These are phyloP conservation scores for Lumnitzera littorea DNA, from an alignment of 345 rosid genomes.

Conservation along the genomic window DNA sequence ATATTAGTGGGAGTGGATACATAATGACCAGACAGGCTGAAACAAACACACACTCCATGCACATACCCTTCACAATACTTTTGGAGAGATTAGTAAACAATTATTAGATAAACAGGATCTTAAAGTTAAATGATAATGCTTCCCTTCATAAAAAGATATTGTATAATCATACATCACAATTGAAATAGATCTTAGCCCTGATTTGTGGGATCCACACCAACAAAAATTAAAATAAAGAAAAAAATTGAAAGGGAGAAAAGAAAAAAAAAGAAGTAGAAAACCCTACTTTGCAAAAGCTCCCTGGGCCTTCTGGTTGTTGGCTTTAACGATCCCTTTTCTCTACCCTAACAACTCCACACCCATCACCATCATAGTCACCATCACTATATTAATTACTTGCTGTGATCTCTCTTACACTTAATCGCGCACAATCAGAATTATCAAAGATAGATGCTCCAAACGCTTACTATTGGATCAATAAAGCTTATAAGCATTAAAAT, in stretches of 20 bases:
- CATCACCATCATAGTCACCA: conserved; percentile 5
- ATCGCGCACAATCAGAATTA: conserved; percentile 11
- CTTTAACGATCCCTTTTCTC: conserved; percentile 12
- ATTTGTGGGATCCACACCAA: conserved; percentile 58
- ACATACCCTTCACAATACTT: too few species aligned
- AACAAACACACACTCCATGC: too few species aligned
- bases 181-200: conserved; percentile 46
- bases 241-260: conserved; percentile 16
- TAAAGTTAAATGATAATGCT: too few species aligned
- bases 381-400: conserved; percentile 8
- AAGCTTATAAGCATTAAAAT: too few species aligned
- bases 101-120: too few species aligned
- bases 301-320: conserved; percentile 40
- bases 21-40: too few species aligned
- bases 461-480: background rate
- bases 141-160: too few species aligned
- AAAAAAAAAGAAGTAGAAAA: too few species aligned
- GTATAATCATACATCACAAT: conserved; percentile 15
- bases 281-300: background rate
- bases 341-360: conserved; percentile 14
- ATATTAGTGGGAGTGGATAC: too few species aligned
- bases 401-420: conserved; percentile 15
- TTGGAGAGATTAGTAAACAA: too few species aligned
- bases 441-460: conserved; percentile 5
- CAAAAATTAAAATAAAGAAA: conserved; percentile 21